These are phyloP conservation scores for Sedum album DNA, from an alignment of 164 flowering plant genomes.

Conservation along the genomic window DNA sequence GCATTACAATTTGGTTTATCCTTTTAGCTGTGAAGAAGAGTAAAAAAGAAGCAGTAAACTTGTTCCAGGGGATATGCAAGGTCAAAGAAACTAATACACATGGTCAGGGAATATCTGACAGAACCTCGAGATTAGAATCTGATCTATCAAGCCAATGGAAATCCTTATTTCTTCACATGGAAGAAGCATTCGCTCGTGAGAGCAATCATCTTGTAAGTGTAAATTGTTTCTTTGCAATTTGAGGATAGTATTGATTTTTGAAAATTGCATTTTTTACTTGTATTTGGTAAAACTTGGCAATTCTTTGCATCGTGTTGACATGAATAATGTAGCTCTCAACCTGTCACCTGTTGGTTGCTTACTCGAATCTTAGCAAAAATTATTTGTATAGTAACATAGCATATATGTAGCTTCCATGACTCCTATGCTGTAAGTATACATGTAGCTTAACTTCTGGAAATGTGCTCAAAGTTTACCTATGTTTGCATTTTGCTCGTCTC, in stretches of 20 bases:
- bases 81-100: conserved; percentile 17
- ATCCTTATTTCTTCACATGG: conserved; percentile 68
- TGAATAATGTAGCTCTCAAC: too few relatives aligned
- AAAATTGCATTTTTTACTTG: too few relatives aligned
- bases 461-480: too few relatives aligned
- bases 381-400: too few relatives aligned
- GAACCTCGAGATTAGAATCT: conserved; percentile 37
- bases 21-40: conserved; percentile 60
- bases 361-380: too few relatives aligned
- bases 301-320: too few relatives aligned
- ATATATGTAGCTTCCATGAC: too few relatives aligned
- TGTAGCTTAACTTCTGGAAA: too few relatives aligned
- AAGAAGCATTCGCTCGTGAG: conserved; percentile 34
- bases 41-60: conserved; percentile 53
- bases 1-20: neutral
- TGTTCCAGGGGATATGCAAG: conserved; percentile 34
- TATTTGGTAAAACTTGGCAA: too few relatives aligned
- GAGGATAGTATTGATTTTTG: neutral
- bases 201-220: conserved; percentile 70
- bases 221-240: neutral
- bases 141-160: conserved; percentile 68
- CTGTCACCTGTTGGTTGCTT: too few relatives aligned
- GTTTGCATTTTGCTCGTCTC: too few relatives aligned
- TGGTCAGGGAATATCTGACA: conserved; percentile 22
- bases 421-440: too few relatives aligned